phyloP scores from a whole-genome alignment of 2,329 filamentous ascomycete species.

The Diaporthe destruens region DNA sequence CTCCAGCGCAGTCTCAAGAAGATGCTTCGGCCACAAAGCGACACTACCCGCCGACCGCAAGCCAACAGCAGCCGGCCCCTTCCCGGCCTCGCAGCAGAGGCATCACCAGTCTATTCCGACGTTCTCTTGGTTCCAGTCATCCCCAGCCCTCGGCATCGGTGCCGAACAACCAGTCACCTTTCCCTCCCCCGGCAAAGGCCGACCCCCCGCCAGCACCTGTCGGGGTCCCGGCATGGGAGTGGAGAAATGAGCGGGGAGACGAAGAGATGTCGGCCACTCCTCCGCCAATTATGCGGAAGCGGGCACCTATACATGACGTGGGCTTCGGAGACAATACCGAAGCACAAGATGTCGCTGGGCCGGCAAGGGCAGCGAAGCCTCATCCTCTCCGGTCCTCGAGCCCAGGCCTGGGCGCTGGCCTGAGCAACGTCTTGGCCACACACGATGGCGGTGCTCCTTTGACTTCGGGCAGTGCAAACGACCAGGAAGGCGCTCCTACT shows the following conservation, averaged over 20 bases:
- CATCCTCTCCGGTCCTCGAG: conserved; percentile 13
- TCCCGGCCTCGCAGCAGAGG: conserved; percentile 37
- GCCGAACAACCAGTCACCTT: conserved; percentile 32
- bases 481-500: background rate
- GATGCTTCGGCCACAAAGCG: conserved; percentile 46
- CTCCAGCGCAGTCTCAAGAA: conserved; percentile 49
- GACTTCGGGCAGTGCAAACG: background rate
- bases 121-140: conserved; percentile 34
- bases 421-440: conserved; percentile 28
- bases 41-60: conserved; percentile 42
- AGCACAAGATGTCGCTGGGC: background rate
- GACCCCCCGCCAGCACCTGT: conserved; percentile 7
- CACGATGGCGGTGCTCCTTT: conserved; percentile 36
- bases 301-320: background rate
- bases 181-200: conserved; percentile 27
- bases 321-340: background rate
- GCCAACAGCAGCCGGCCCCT: conserved; percentile 50
- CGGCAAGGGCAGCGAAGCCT: background rate
- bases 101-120: conserved; percentile 40
- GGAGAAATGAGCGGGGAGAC: conserved; percentile 16
- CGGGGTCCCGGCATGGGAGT: conserved; percentile 37
- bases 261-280: conserved; percentile 40
- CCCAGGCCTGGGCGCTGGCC: conserved; percentile 37
- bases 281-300: conserved; percentile 40
- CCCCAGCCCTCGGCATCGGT: conserved; percentile 37